Conservation (phyloP, 2,329 filamentous ascomycete species). For the Penicillium verrucosum region DNA sequence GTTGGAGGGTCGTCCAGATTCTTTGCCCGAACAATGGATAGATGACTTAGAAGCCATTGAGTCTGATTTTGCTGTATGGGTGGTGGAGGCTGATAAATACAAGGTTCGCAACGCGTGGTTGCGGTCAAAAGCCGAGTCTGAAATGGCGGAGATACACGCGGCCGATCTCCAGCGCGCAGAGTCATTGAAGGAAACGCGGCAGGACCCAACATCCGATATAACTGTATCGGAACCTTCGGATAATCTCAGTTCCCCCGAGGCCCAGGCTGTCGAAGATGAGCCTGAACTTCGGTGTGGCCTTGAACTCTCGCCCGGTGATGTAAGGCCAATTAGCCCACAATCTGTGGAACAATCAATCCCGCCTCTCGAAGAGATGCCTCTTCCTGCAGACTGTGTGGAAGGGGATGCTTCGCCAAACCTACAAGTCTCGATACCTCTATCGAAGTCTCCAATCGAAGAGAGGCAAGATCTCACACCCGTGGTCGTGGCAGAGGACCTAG, state of each 20-base stretch:
- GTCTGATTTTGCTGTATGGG: constrained; percentile 74
- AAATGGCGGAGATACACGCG: neutral
- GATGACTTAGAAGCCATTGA: constrained; percentile 81
- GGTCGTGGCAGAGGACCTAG: constrained; percentile 8
- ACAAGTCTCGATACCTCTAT: neutral
- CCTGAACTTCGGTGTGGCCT: neutral
- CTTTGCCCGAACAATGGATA: constrained; percentile 81
- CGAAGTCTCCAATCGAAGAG: neutral
- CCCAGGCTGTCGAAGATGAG: neutral
- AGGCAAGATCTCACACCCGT: neutral
- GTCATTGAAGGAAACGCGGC: neutral
- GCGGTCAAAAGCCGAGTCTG: constrained; percentile 16
- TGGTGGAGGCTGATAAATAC: constrained; percentile 69
- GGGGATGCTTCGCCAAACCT: neutral
- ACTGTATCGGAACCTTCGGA: neutral
- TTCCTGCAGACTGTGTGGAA: neutral
- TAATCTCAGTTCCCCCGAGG: neutral
- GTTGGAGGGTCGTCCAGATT: constrained; percentile 79
- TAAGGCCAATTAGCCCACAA: neutral
- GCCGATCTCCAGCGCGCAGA: neutral
- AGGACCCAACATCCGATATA: neutral
- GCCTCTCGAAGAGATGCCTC: neutral
- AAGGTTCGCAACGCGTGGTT: constrained; percentile 64
- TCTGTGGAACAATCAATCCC: neutral
- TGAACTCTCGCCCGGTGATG: neutral